phyloP scores from a whole-genome alignment of 345 rosid genomes.

The Lepidium sativum region DNA sequence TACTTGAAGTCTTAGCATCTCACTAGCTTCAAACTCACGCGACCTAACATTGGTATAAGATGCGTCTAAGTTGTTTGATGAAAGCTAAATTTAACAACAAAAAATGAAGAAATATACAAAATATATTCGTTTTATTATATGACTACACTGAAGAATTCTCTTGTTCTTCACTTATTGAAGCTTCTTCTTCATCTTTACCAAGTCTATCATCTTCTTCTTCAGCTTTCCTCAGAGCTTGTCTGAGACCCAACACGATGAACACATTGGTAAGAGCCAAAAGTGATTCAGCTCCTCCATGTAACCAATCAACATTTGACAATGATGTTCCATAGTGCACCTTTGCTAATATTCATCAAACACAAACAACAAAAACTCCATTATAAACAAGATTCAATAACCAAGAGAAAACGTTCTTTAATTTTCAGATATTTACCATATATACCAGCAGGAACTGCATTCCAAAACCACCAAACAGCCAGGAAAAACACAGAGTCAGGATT shows the following conservation, averaged over 20 bases:
- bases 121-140: background rate
- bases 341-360: background rate
- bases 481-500: constrained; percentile 9
- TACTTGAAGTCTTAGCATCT: background rate
- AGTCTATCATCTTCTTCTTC: constrained; percentile 15
- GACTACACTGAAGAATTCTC: constrained; percentile 3
- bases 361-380: background rate
- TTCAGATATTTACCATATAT: constrained; percentile 55
- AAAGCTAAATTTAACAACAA: background rate
- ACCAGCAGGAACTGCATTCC: constrained; percentile 66
- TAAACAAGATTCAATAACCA: background rate
- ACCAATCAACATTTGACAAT: constrained; percentile 86
- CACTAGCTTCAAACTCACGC: background rate
- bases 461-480: constrained; percentile 15
- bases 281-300: constrained; percentile 92
- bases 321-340: constrained; percentile 85
- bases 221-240: constrained; percentile 58
- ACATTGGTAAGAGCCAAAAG: constrained; percentile 79
- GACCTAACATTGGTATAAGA: background rate
- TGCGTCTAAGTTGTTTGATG: background rate
- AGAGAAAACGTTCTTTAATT: background rate
- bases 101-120: background rate
- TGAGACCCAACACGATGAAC: constrained; percentile 78
- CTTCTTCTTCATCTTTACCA: background rate
- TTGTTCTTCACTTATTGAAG: constrained; percentile 6